These are phyloP conservation scores for Microbotryum intermedium DNA, from an alignment of 1,284 basidiomycete species.

Conservation along the genomic window DNA sequence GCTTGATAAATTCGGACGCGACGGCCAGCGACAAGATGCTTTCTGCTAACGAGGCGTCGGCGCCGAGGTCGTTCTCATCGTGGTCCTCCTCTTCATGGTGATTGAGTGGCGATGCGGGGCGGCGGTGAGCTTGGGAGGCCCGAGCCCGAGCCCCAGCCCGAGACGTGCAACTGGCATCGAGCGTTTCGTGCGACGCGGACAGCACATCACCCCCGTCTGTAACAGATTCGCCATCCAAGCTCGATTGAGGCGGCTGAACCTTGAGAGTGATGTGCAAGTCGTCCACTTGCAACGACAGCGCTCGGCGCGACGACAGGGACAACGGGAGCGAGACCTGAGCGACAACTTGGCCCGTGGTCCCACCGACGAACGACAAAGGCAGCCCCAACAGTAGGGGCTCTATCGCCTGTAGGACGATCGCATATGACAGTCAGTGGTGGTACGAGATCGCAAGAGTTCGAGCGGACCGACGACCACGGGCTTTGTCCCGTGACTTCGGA, in stretches of 20 bases:
- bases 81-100: too few relatives aligned
- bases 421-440: neutral
- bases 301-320: constrained; percentile 40
- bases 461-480: neutral
- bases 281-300: constrained; percentile 26
- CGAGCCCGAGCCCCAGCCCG: constrained; percentile 51
- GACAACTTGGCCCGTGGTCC: constrained; percentile 61
- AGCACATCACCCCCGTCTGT: too few relatives aligned
- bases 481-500: too few relatives aligned
- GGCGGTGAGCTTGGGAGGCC: constrained; percentile 33
- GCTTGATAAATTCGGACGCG: constrained; percentile 62
- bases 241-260: constrained; percentile 38
- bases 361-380: constrained; percentile 61
- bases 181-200: constrained; percentile 45
- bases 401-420: constrained; percentile 53
- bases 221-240: too few relatives aligned
- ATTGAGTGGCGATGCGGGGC: too few relatives aligned
- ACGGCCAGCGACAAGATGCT: constrained; percentile 69
- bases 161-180: constrained; percentile 54
- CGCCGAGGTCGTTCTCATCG: too few relatives aligned
- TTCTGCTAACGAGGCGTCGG: constrained; percentile 47
- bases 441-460: neutral
- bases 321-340: constrained; percentile 44
- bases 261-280: constrained; percentile 59
- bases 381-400: constrained; percentile 60